Evolutionary conservation across 2,329 filamentous ascomycete species (phyloP), one percentile per base, ranked within the genome.

Genomic region (Penicillium decumbens): DNA sequence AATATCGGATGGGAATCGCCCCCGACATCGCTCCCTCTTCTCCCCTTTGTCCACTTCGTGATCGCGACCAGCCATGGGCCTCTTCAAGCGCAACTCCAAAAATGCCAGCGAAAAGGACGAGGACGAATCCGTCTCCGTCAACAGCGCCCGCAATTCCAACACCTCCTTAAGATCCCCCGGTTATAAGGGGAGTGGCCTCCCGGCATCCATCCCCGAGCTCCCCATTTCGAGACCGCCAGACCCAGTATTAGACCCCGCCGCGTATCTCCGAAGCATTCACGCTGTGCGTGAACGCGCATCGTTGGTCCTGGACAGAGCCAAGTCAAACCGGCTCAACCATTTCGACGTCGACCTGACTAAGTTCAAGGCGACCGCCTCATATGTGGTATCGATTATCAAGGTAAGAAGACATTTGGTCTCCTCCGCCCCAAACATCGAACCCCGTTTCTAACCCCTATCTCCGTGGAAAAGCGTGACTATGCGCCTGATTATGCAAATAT

Each of bases 351-450:
- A 96, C 70, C 83, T 91, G 78, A 73, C 72, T 72, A 95, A 92
- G 71, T 92, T 95, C 67, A 72, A 78, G 40, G 87, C 92, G 57
- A 92, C 92, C 1, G 89, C 91, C 12, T 80, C 80, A 39, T 95
- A 95, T 67, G 87, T 95, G 8, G 85, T 92, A n/a, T 85, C 87
- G 35, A 92, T 96, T 56, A 95, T 96, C 76, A 95, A 95, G 86
- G 90, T 91, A 75, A 58, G 15, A 18, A 18, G 15, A 53, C 10
- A 30, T 30, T 15, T 29, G 15, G 20, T 4, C 33, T 13, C n/a
- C 15, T 13, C 8, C 6, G 6, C 3, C 25, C 29, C 10, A 13
- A 28, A 25, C 12, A 4, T 40, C 9, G 12, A 40, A 33, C 24
- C 25, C 37, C 12, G 41, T 39, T 37, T 12, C 48, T 51, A 42